A percentile compares a stretch with the other conserved stretches of the same genome.
Evolutionary conservation across 768 basidiomycete genomes (phyloP).

Genomic region (Suillus weaverae): DNA sequence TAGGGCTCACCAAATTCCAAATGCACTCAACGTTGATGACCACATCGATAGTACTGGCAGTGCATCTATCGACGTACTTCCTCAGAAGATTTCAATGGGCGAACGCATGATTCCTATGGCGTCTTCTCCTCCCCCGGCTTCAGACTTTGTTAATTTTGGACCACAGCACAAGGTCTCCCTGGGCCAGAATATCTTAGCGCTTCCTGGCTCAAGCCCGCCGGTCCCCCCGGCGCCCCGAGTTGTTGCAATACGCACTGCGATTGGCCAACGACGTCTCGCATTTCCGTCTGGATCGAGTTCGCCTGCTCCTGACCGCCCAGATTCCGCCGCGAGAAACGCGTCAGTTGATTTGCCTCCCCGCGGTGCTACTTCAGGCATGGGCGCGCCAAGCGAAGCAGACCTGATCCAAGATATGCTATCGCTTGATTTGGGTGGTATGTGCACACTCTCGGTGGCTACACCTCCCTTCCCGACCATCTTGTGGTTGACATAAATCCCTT

Average conservation of each 20-base stretch:
- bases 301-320: not conserved
- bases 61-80: not conserved
- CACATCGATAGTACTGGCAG: not conserved
- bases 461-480: not conserved
- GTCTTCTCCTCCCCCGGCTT: not conserved
- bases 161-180: not conserved
- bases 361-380: not conserved
- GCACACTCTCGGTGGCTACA: not conserved
- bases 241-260: not conserved
- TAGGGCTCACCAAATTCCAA: constrained; percentile 6
- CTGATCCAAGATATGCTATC: constrained; percentile 23
- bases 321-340: not conserved
- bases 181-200: not conserved
- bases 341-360: no score
- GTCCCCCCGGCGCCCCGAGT: not conserved
- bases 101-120: constrained; percentile 15
- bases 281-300: not conserved
- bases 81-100: constrained; percentile 7
- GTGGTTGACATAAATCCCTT: constrained; percentile 1
- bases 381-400: constrained; percentile 11
- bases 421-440: constrained; percentile 31
- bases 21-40: not conserved
- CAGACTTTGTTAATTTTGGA: not conserved
- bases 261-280: not conserved
- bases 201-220: not conserved